Evolutionary conservation across 345 rosid species (phyloP).

Genomic region (Citrus australasica): DNA sequence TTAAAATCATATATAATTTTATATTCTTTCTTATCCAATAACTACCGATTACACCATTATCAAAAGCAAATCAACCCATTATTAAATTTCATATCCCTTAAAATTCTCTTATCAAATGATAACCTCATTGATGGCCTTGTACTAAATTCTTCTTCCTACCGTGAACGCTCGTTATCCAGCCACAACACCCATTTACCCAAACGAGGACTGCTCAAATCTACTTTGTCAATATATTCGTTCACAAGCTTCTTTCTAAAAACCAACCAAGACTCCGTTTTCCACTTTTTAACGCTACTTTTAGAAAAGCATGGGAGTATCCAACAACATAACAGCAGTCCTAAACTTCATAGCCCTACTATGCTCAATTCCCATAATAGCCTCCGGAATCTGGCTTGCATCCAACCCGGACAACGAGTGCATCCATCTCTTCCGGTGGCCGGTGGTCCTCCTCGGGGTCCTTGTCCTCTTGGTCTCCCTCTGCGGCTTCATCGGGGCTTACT

Average conservation of each 20-base stretch:
- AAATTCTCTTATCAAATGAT: no score
- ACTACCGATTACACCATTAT: no score
- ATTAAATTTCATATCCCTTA: no score
- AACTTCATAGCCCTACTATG: conserved; percentile 82
- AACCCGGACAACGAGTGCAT: conserved; percentile 80
- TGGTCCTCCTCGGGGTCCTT: conserved; percentile 72
- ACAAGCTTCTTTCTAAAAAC: not conserved
- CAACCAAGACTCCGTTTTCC: not conserved
- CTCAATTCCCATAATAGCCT: conserved; percentile 78
- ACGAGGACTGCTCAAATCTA: not conserved
- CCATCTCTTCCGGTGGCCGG: conserved; percentile 79
- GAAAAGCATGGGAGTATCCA: conserved; percentile 69
- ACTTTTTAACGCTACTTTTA: no score
- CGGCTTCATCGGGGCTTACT: conserved; percentile 86
- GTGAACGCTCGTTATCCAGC: no score
- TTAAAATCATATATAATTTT: no score
- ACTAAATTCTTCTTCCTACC: no score
- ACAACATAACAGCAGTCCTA: conserved; percentile 81
- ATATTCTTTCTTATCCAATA: no score
- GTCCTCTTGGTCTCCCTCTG: conserved; percentile 78
- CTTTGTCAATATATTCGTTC: not conserved
- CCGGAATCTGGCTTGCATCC: conserved; percentile 90
- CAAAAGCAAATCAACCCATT: no score
- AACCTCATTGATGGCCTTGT: no score
- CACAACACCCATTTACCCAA: not conserved